A percentile compares a stretch with the other conserved stretches of the same genome.
Conservation (phyloP, 2,329 filamentous ascomycete species). For the Fusarium stilboides region DNA sequence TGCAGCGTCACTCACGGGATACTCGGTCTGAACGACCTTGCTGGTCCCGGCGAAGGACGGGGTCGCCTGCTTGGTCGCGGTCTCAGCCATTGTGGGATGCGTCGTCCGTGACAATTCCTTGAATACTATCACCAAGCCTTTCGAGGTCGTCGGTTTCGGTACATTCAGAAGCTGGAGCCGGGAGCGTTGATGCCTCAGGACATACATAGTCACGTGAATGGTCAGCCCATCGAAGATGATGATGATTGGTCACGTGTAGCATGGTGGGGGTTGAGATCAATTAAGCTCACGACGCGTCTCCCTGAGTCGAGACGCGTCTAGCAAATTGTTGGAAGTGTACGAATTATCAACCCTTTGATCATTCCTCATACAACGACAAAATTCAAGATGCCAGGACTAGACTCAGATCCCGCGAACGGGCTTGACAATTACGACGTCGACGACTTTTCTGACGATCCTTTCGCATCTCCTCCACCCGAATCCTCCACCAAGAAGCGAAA, state of each 20-base stretch:
- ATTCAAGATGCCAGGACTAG: conserved; percentile 40
- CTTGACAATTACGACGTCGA: conserved; percentile 84
- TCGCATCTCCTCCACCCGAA: conserved; percentile 63
- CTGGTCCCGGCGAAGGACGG: conserved; percentile 63
- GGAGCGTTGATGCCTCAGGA: conserved; percentile 52
- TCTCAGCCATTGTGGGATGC: conserved; percentile 57
- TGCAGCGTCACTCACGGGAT: conserved; percentile 77
- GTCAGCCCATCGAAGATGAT: conserved; percentile 35
- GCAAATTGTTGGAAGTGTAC: not conserved
- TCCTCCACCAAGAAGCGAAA: conserved; percentile 64
- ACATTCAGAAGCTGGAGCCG: conserved; percentile 46
- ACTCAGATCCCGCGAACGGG: conserved; percentile 57
- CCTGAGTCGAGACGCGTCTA: conserved; percentile 30
- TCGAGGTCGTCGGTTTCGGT: conserved; percentile 46
- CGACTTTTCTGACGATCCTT: conserved; percentile 64
- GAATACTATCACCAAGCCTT: conserved; percentile 47
- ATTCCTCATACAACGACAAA: not conserved
- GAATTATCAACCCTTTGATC: not conserved
- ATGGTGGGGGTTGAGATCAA: conserved; percentile 33
- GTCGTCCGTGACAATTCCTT: conserved; percentile 51
- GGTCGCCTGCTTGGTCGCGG: conserved; percentile 56
- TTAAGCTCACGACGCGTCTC: conserved; percentile 50
- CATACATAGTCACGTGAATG: conserved; percentile 48
- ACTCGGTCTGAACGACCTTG: conserved; percentile 86
- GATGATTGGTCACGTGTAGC: conserved; percentile 37